These are phyloP conservation scores for Chaetomium sp. DNA, from an alignment of 2,329 filamentous ascomycete genomes.

Conservation along the genomic window DNA sequence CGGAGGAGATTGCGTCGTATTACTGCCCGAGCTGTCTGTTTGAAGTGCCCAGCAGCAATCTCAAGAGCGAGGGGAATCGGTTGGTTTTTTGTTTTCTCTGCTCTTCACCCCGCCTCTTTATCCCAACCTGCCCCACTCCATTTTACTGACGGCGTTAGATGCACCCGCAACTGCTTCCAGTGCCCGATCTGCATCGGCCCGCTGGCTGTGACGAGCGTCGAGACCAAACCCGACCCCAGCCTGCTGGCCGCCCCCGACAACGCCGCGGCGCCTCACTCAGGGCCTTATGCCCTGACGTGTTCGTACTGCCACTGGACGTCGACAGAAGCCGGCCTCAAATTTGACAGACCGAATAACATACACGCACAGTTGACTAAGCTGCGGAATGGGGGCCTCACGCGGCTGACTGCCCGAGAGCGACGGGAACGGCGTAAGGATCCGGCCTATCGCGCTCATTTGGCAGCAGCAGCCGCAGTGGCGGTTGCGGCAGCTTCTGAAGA, in stretches of 20 bases:
- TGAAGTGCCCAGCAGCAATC: constrained; percentile 86
- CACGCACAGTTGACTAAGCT: constrained; percentile 70
- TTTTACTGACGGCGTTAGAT: constrained; percentile 45
- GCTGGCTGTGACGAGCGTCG: constrained; percentile 66
- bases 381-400: constrained; percentile 52
- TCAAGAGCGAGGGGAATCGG: constrained; percentile 91
- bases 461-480: background rate
- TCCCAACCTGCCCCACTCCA: too few species aligned
- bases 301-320: constrained; percentile 92
- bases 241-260: constrained; percentile 39
- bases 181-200: constrained; percentile 84
- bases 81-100: constrained; percentile 35
- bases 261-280: constrained; percentile 30
- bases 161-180: constrained; percentile 90
- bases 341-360: constrained; percentile 84
- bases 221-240: constrained; percentile 44
- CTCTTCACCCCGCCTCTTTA: too few species aligned
- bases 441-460: constrained; percentile 20
- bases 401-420: constrained; percentile 45
- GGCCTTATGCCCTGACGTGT: constrained; percentile 74
- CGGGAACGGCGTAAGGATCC: constrained; percentile 46
- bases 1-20: constrained; percentile 90
- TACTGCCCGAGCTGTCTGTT: constrained; percentile 95
- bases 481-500: constrained; percentile 17
- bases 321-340: constrained; percentile 79